A percentile compares a stretch with the other conserved stretches of the same genome.
Evolutionary conservation across 441 rosid species (phyloP).

Genomic region (Populus hybrid): DNA sequence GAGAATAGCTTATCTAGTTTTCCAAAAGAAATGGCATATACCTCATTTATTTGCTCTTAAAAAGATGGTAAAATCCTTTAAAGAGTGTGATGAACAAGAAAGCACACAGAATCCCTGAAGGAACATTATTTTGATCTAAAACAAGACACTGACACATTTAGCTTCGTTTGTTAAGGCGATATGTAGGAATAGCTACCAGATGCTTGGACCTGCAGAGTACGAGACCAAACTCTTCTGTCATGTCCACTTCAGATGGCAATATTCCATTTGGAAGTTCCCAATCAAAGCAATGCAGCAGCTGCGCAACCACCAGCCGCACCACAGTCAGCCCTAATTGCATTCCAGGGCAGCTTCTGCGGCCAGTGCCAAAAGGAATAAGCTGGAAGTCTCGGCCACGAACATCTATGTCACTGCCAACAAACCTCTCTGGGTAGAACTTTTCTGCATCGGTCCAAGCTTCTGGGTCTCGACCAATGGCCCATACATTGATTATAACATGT

Average conservation of each 20-base stretch:
- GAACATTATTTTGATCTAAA: too few species aligned
- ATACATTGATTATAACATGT: constrained; percentile 22
- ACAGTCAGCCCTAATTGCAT: constrained; percentile 48
- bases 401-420: constrained; percentile 29
- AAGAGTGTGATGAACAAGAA: too few species aligned
- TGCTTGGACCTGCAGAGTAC: constrained; percentile 38
- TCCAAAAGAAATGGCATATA: too few species aligned
- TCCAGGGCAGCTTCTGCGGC: constrained; percentile 19
- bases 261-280: constrained; percentile 50
- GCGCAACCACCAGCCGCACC: constrained; percentile 44
- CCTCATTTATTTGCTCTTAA: too few species aligned
- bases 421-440: constrained; percentile 35
- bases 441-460: constrained; percentile 32
- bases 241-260: constrained; percentile 41
- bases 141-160: too few species aligned
- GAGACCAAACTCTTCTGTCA: constrained; percentile 46
- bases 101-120: too few species aligned
- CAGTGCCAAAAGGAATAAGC: constrained; percentile 45
- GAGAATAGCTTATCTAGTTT: too few species aligned
- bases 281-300: constrained; percentile 56
- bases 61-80: too few species aligned
- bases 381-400: constrained; percentile 36
- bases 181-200: constrained; percentile 38
- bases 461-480: constrained; percentile 33
- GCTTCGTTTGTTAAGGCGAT: constrained; percentile 32